Evolutionary conservation across 2,329 filamentous ascomycete genomes (phyloP).

Genomic region (Epichloe brachyelytri): DNA sequence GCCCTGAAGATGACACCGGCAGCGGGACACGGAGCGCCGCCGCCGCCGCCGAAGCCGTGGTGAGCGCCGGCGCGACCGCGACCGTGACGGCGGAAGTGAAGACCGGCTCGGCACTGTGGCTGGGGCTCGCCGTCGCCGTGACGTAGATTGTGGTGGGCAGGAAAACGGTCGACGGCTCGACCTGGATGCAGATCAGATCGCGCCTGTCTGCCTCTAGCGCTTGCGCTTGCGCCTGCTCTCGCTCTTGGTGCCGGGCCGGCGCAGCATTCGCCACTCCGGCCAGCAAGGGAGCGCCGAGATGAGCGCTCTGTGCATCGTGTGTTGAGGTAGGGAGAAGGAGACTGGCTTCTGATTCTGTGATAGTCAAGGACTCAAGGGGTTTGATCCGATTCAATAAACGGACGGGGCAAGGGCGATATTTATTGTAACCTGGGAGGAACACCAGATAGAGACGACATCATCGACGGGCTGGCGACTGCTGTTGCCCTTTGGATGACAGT

Average conservation of each 20-base stretch:
- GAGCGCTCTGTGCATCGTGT: slow-evolving; percentile 13
- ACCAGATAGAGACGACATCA: no score
- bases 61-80: background rate
- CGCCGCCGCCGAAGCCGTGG: background rate
- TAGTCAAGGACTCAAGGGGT: background rate
- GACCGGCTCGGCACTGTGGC: background rate
- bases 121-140: background rate
- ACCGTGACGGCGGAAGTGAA: background rate
- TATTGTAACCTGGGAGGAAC: background rate
- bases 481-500: no score
- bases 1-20: background rate
- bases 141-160: slow-evolving; percentile 1
- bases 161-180: slow-evolving; percentile 1
- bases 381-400: background rate
- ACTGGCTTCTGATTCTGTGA: background rate
- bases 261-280: slow-evolving; percentile 12
- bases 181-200: background rate
- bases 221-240: background rate
- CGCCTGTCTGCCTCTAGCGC: background rate
- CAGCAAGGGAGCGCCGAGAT: slow-evolving; percentile 14
- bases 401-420: slow-evolving; percentile 1
- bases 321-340: background rate
- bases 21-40: background rate
- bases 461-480: no score
- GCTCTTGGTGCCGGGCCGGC: slow-evolving; percentile 1